A percentile compares a stretch with the other conserved stretches of the same genome.
These are phyloP conservation scores for Talaromyces albobiverticillius DNA, from an alignment of 2,329 filamentous ascomycete genomes.

Conservation along the genomic window DNA sequence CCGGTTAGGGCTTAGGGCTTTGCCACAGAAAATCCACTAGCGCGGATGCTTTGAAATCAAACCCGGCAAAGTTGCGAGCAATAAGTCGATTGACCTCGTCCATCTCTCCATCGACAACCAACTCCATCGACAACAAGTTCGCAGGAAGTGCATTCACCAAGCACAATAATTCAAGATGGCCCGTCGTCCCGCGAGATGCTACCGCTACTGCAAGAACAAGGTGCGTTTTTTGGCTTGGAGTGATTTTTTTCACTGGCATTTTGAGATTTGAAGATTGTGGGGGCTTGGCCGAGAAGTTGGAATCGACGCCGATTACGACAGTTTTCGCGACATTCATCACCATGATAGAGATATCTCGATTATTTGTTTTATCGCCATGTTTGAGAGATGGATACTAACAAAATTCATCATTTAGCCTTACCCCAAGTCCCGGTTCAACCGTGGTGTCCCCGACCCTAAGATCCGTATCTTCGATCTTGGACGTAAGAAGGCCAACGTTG, in stretches of 20 bases:
- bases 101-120: slow-evolving; percentile 33
- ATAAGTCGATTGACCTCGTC: slow-evolving; percentile 31
- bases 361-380: neutral
- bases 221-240: slow-evolving; percentile 64
- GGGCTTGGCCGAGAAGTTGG: slow-evolving; percentile 14
- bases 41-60: slow-evolving; percentile 44
- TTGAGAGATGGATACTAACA: neutral
- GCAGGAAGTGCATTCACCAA: slow-evolving; percentile 45
- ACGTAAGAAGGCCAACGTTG: slow-evolving; percentile 97
- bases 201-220: slow-evolving; percentile 99
- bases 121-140: slow-evolving; percentile 30
- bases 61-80: slow-evolving; percentile 21
- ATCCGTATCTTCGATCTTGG: slow-evolving; percentile 98
- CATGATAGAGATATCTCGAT: neutral
- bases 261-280: slow-evolving; percentile 25
- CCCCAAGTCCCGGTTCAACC: slow-evolving; percentile 99
- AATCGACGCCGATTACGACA: slow-evolving; percentile 4
- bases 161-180: slow-evolving; percentile 80
- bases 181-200: slow-evolving; percentile 98
- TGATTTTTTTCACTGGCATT: slow-evolving; percentile 18
- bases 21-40: slow-evolving; percentile 35
- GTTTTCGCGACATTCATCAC: neutral
- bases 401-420: slow-evolving; percentile 75
- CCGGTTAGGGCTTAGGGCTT: slow-evolving; percentile 43
- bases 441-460: slow-evolving; percentile 82